A percentile compares a stretch with the other conserved stretches of the same genome.
These are phyloP conservation scores for Kwoniella europaea DNA, from an alignment of 768 basidiomycete species.

Conservation along the genomic window DNA sequence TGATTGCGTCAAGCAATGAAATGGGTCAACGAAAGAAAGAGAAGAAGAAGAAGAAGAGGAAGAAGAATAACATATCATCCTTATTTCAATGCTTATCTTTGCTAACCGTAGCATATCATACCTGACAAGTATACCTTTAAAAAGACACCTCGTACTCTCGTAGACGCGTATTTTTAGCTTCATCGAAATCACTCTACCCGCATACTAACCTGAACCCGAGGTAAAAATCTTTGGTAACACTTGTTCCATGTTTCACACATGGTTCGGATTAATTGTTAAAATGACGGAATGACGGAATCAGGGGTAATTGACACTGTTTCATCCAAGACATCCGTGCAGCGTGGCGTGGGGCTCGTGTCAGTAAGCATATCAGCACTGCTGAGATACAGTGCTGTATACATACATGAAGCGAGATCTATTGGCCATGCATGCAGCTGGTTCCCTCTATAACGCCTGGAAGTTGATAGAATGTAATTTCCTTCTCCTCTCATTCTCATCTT, in stretches of 20 bases:
- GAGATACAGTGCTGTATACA: no score
- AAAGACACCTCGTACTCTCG: neutral
- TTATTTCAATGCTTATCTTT: no score
- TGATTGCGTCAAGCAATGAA: slow-evolving; percentile 10
- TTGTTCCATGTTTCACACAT: neutral
- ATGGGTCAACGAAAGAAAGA: neutral
- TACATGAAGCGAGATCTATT: no score
- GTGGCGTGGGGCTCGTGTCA: neutral
- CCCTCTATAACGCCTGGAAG: slow-evolving; percentile 80
- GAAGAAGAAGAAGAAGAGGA: no score
- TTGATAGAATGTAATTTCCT: slow-evolving; percentile 94
- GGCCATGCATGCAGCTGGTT: no score
- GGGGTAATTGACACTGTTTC: neutral
- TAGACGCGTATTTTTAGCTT: neutral
- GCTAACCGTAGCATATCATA: neutral
- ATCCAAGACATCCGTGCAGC: neutral
- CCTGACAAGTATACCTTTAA: neutral
- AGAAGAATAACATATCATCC: no score
- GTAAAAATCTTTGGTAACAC: slow-evolving; percentile 3
- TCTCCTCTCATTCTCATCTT: slow-evolving; percentile 89
- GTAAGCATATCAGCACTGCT: no score
- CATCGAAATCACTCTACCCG: slow-evolving; percentile 6
- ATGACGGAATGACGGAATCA: neutral
- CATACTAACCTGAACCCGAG: neutral
- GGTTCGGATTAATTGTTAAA: neutral